Base-by-base conservation (phyloP, 2,329 filamentous ascomycete species). In the Thelonectria rubi region DNA sequence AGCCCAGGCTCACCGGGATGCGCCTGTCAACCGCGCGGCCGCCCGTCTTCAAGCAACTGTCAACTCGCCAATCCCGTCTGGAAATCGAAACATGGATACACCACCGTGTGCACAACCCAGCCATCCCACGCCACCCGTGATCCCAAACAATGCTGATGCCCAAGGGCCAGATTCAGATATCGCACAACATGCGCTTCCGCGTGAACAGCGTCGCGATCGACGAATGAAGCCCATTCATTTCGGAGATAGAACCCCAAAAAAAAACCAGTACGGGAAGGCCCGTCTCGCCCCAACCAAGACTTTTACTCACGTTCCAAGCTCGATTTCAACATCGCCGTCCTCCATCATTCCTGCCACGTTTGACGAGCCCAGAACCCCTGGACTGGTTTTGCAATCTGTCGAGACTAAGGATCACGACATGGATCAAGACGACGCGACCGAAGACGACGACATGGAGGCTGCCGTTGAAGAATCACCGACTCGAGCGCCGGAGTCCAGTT, bases 71-170 rank as follows among this genome's bases (percentile, higher is more conserved):
- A 46, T 24, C 18, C 47, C 48, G 6, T 63, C 69, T 21, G 59
- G 46, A n/a, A 54, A 50, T 42, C 47, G 53, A 18, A 39, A 56
- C 21, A 62, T 67, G 42, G 64, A 67, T 40, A 77, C 74, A 47
- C 73, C 76, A 32, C 69, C 76, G 37, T 77, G 75, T 50, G 75
- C 74, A 11, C 76, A 77, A 55, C 72, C 67, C 12, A 70, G 64
- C 37, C 67, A 68, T 30, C 50, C 60, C 11, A 68, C 67, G 24
- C 69, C 69, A 40, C 34, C 50, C 9, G 48, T 69, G 11, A 65
- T 72, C 18, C 68, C 65, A 4, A 65, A 60, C 15, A 74, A 69
- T 0, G 58, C 58, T 21, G 26, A 56, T 7, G 26, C 50, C 5
- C 55, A 60, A 12, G 48, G 63, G 20, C 37, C 52, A 14, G 18